Percentiles rank a stretch among this genome's conserved stretches.
These are phyloP conservation scores for Penicillium sp. DNA, from an alignment of 2,329 filamentous ascomycete species.

Conservation along the genomic window DNA sequence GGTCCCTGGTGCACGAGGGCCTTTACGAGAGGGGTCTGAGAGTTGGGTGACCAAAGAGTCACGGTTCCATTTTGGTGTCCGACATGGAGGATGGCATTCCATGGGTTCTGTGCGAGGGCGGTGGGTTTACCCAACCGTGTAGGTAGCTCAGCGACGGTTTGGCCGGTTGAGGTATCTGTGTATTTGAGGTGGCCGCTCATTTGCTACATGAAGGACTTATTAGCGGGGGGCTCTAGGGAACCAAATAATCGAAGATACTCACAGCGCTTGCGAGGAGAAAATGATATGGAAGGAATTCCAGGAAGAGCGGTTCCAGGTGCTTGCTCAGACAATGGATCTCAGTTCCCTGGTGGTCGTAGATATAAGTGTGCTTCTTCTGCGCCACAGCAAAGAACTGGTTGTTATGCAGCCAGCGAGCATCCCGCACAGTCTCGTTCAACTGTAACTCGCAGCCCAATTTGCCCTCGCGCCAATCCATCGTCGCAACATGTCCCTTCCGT, in stretches of 20 bases:
- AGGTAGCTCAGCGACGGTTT: conserved; percentile 79
- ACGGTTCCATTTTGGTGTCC: conserved; percentile 95
- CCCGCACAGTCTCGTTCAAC: conserved; percentile 82
- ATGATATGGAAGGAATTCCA: conserved; percentile 96
- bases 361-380: conserved; percentile 95
- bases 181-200: conserved; percentile 83
- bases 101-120: conserved; percentile 80
- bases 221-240: neutral
- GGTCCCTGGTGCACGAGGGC: conserved; percentile 86
- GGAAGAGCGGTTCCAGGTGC: conserved; percentile 84
- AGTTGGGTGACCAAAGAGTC: conserved; percentile 93
- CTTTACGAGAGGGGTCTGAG: conserved; percentile 80
- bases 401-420: conserved; percentile 90
- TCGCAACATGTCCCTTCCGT: conserved; percentile 89
- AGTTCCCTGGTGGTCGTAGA: conserved; percentile 87
- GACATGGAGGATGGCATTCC: conserved; percentile 87
- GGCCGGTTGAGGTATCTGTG: conserved; percentile 90
- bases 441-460: conserved; percentile 90
- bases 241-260: conserved; percentile 37
- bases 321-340: conserved; percentile 90
- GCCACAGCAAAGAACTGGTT: conserved; percentile 91
- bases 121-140: conserved; percentile 82
- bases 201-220: conserved; percentile 51
- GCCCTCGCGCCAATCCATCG: conserved; percentile 92
- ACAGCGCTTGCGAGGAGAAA: conserved; percentile 86